Evolutionary conservation across 306 rosid species (phyloP), one percentile per base, ranked within the genome.

Genomic region (Ammopiptanthus mongolicus): DNA sequence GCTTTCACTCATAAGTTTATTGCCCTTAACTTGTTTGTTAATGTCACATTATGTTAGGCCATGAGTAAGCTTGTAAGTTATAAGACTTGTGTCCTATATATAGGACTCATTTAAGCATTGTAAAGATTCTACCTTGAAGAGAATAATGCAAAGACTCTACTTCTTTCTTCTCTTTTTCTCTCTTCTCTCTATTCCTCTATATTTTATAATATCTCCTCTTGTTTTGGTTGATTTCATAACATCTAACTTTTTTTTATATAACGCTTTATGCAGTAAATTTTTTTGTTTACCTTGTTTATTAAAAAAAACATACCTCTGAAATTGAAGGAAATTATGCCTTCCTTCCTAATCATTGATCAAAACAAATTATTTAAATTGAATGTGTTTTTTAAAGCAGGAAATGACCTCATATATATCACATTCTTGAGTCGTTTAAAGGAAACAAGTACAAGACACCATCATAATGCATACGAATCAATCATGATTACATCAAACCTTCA

Each of bases 361-460:
- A 18, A 15, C 10, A 63, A 9, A 18, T 63, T 36, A 11, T 37
- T 48, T 25, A 50, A 50, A 68, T 33, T 51, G 13, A 31, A 69
- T 33, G 33, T 31, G 11, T 31, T 69, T 17, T 17, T 29, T 29
- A 17, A 28, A 3, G 14, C 13, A 19, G 5, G 25, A 53, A 36
- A 53, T 53, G 65, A 70, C 52, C n/a, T 36, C 75, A 53, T 14
- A 14, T 14, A 14, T 39, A 13, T 22, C 10, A 12, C 37, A 69
- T 51, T 31, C 19, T 52, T 9, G 51, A 4, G 9, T 74, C 23
- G 68, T 51, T 68, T 28, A 71, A 67, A 76, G 69, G 50, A 64
- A 76, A 56, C 69, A 76, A 82, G 82, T 70, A 82, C 71, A 23
- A 63, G 82, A 71, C 82, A 65, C 52, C 50, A 82, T 71, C 44